Evolutionary conservation across 2,329 filamentous ascomycete species (phyloP).

Genomic region (Trichoderma simmonsii): DNA sequence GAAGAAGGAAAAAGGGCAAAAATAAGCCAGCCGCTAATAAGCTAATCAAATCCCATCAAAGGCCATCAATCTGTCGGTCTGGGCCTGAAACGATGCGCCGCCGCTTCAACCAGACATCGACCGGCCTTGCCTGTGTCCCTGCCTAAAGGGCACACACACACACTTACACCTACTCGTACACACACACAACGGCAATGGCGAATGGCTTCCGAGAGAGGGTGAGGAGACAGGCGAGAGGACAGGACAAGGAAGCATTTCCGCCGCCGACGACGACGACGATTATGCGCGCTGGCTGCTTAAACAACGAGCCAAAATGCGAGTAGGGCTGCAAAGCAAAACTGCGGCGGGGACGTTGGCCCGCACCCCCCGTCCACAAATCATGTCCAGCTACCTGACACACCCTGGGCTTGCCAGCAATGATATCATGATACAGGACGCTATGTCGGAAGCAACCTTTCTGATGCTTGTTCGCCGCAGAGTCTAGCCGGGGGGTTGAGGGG

Average conservation of each 20-base stretch:
- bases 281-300: conserved; percentile 14
- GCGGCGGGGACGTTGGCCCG: conserved; percentile 15
- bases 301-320: conserved; percentile 2
- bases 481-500: conserved; percentile 12
- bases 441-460: conserved; percentile 22
- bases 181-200: not conserved
- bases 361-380: conserved; percentile 19
- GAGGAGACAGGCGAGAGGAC: not conserved
- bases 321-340: conserved; percentile 17
- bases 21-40: conserved; percentile 5
- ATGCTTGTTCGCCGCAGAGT: conserved; percentile 19
- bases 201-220: not conserved
- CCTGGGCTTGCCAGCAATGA: conserved; percentile 25
- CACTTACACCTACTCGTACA: not conserved
- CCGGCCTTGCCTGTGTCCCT: conserved; percentile 1
- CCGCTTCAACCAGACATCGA: not conserved
- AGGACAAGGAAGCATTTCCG: not conserved
- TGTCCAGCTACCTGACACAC: conserved; percentile 9
- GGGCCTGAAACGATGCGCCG: not conserved
- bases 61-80: conserved; percentile 1
- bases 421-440: conserved; percentile 32
- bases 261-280: conserved; percentile 1
- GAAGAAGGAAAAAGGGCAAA: not conserved
- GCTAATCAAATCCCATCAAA: not conserved
- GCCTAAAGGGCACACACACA: conserved; percentile 4